A percentile compares a stretch with the other conserved stretches of the same genome.
Evolutionary conservation across 2,329 filamentous ascomycete species (phyloP).

Genomic region (Hysterium pulicare): DNA sequence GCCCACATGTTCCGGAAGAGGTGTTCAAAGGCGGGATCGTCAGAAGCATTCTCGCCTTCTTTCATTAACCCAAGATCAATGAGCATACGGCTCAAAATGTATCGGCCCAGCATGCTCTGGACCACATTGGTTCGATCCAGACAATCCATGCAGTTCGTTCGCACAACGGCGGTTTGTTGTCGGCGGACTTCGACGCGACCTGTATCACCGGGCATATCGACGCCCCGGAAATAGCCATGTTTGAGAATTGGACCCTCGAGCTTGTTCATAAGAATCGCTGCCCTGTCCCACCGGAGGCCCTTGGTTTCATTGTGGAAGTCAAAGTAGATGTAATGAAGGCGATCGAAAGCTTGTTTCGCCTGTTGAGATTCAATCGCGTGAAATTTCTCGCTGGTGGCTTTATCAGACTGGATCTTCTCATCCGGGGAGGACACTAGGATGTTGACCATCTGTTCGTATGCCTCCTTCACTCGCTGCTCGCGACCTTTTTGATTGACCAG

Average conservation of each 20-base stretch:
- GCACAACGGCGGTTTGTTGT: slow-evolving; percentile 83
- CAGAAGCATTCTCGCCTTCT: slow-evolving; percentile 72
- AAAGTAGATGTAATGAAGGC: slow-evolving; percentile 94
- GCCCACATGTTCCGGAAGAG: slow-evolving; percentile 98
- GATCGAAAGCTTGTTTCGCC: slow-evolving; percentile 66
- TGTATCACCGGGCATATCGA: slow-evolving; percentile 74
- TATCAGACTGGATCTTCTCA: slow-evolving; percentile 64
- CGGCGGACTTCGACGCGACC: slow-evolving; percentile 76
- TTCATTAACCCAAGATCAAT: slow-evolving; percentile 76
- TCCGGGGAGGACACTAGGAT: slow-evolving; percentile 66
- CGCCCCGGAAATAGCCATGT: slow-evolving; percentile 89
- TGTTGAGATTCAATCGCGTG: slow-evolving; percentile 66
- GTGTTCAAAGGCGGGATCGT: slow-evolving; percentile 78
- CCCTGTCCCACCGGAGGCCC: slow-evolving; percentile 88
- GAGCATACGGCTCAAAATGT: slow-evolving; percentile 84
- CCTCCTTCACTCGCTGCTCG: slow-evolving; percentile 83
- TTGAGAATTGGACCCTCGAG: slow-evolving; percentile 71
- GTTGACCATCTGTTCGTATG: slow-evolving; percentile 88
- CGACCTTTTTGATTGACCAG: slow-evolving; percentile 94
- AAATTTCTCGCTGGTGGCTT: slow-evolving; percentile 73
- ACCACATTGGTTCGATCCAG: slow-evolving; percentile 97
- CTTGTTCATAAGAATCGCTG: slow-evolving; percentile 79
- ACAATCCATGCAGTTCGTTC: slow-evolving; percentile 99
- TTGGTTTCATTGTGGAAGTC: slow-evolving; percentile 99
- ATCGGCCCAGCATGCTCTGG: slow-evolving; percentile 92